These are phyloP conservation scores for Ascodesmis nigricans DNA, from an alignment of 495 filamentous ascomycete species.

Conservation along the genomic window DNA sequence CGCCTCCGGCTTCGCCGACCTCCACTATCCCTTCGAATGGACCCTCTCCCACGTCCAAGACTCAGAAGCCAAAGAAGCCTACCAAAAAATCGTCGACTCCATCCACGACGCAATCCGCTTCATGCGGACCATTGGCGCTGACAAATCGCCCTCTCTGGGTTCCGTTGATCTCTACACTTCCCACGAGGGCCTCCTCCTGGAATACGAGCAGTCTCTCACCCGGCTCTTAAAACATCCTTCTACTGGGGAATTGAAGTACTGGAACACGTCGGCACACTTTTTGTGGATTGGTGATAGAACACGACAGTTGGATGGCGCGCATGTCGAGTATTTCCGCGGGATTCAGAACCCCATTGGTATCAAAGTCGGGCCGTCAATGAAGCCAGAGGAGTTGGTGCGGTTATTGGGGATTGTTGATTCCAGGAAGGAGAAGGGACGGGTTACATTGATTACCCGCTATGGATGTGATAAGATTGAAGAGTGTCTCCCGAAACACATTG, in stretches of 20 bases:
- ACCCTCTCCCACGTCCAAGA: slow-evolving; percentile 80
- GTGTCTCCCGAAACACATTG: slow-evolving; percentile 62
- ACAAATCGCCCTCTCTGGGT: slow-evolving; percentile 59
- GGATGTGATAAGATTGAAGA: slow-evolving; percentile 48
- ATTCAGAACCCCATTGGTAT: slow-evolving; percentile 89
- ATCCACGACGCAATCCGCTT: slow-evolving; percentile 83
- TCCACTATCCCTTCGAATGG: slow-evolving; percentile 89
- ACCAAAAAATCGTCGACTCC: slow-evolving; percentile 57
- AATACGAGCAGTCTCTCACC: slow-evolving; percentile 80
- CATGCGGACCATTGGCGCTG: slow-evolving; percentile 87
- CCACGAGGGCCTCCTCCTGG: slow-evolving; percentile 82
- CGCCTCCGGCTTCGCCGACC: slow-evolving; percentile 72
- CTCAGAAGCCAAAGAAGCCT: slow-evolving; percentile 57
- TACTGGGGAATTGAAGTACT: slow-evolving; percentile 28
- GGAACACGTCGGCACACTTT: slow-evolving; percentile 88
- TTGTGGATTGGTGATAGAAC: slow-evolving; percentile 97
- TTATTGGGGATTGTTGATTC: slow-evolving; percentile 77
- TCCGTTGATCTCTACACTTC: slow-evolving; percentile 92
- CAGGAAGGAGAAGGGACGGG: slow-evolving; percentile 55
- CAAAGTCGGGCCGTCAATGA: slow-evolving; percentile 79
- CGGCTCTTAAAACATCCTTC: slow-evolving; percentile 46
- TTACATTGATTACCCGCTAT: slow-evolving; percentile 90
- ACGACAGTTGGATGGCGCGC: slow-evolving; percentile 70
- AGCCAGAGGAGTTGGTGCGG: slow-evolving; percentile 42
- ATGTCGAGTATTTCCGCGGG: slow-evolving; percentile 93